Conservation (phyloP, 139 green algal species). For the Chlorella sp. region DNA sequence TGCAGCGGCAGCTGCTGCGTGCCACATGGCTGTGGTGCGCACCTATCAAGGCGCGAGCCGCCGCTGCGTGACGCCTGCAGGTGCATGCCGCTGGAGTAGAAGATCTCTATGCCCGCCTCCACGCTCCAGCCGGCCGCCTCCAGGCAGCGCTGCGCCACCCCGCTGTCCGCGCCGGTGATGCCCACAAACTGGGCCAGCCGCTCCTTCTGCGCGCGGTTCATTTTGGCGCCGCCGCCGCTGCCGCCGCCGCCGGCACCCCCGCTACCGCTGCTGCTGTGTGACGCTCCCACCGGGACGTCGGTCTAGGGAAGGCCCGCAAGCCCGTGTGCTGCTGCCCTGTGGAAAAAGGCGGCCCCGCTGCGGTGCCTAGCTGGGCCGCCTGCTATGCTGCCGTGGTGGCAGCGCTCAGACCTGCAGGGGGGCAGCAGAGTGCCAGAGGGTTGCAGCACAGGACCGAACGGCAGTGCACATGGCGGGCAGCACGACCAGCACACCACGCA, state of each 20-base stretch:
- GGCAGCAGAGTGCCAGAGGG: not conserved
- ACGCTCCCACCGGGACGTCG: not conserved
- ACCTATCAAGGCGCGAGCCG: constrained; percentile 1
- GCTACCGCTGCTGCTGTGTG: not conserved
- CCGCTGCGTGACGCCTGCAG: not conserved
- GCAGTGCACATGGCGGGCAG: no score
- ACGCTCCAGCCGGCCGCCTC: constrained; percentile 52
- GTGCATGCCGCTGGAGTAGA: constrained; percentile 46
- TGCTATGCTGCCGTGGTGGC: no score
- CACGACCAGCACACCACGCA: no score
- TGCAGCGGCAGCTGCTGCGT: no score
- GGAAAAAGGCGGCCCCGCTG: not conserved
- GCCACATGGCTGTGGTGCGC: not conserved
- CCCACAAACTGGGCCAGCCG: constrained; percentile 57
- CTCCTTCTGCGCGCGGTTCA: constrained; percentile 60
- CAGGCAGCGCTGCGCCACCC: constrained; percentile 36
- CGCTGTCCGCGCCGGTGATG: constrained; percentile 51
- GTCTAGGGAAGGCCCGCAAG: no score
- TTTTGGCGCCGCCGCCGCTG: not conserved
- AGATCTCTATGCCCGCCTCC: constrained; percentile 64
- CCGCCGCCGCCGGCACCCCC: not conserved
- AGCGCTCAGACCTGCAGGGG: constrained; percentile 16
- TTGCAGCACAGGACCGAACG: no score
- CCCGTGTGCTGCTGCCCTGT: not conserved
- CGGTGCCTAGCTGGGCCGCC: not conserved